Evolutionary conservation across 2,329 filamentous ascomycete species (phyloP).

Genomic region (Boeremia lycopersici): DNA sequence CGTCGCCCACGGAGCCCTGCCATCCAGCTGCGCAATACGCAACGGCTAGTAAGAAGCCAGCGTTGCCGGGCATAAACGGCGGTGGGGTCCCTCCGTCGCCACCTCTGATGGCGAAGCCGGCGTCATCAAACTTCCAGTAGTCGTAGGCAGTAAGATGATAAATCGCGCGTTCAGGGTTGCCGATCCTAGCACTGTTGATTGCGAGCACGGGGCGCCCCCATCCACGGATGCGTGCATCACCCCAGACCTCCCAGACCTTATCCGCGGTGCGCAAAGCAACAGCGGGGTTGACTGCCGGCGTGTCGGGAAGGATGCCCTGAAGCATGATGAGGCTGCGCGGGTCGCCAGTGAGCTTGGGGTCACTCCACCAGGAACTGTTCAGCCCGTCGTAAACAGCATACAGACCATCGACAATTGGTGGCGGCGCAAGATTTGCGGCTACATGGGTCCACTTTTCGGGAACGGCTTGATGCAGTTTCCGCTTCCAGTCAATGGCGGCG

Average conservation of each 20-base stretch:
- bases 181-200: slow-evolving; percentile 36
- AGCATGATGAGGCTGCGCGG: slow-evolving; percentile 38
- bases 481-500: slow-evolving; percentile 60
- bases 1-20: slow-evolving; percentile 52
- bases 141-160: slow-evolving; percentile 55
- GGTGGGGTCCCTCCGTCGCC: slow-evolving; percentile 61
- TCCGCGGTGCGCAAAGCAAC: slow-evolving; percentile 34
- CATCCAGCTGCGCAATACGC: slow-evolving; percentile 62
- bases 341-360: slow-evolving; percentile 29
- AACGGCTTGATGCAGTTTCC: slow-evolving; percentile 50
- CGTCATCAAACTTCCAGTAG: slow-evolving; percentile 61
- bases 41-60: slow-evolving; percentile 56
- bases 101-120: slow-evolving; percentile 56
- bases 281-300: slow-evolving; percentile 28
- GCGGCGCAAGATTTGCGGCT: slow-evolving; percentile 58
- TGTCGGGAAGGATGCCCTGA: slow-evolving; percentile 34
- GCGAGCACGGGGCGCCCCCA: slow-evolving; percentile 41
- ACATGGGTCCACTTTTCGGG: slow-evolving; percentile 57
- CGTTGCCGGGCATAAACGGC: slow-evolving; percentile 62
- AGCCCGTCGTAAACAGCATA: slow-evolving; percentile 62
- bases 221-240: slow-evolving; percentile 34
- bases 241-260: slow-evolving; percentile 38
- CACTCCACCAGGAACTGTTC: slow-evolving; percentile 35
- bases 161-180: slow-evolving; percentile 34
- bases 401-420: slow-evolving; percentile 56